These are phyloP conservation scores for Fistulifera solaris DNA, from an alignment of 108 stramenopile genomes.

Conservation along the genomic window DNA sequence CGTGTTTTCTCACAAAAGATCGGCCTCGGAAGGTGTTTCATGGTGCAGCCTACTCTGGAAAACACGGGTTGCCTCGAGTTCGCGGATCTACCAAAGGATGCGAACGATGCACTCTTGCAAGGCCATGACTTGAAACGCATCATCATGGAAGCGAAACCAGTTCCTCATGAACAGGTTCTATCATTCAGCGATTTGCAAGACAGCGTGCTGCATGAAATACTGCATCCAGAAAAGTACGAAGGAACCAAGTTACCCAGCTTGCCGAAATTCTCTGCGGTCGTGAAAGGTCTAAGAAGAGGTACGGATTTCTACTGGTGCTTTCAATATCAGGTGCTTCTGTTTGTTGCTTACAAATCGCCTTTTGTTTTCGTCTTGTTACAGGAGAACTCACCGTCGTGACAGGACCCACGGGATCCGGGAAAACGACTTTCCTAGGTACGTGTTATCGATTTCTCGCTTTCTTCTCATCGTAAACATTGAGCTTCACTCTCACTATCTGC, in stretches of 20 bases:
- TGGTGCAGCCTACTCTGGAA: slow-evolving; percentile 43
- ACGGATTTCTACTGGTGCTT: too few species aligned
- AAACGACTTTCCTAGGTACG: slow-evolving; percentile 86
- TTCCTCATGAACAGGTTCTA: slow-evolving; percentile 72
- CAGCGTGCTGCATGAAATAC: slow-evolving; percentile 74
- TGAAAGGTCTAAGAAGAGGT: slow-evolving; percentile 87
- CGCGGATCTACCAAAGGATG: slow-evolving; percentile 82
- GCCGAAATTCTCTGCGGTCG: slow-evolving; percentile 70
- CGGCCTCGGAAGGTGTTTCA: slow-evolving; percentile 64
- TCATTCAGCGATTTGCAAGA: slow-evolving; percentile 64
- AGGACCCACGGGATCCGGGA: neutral
- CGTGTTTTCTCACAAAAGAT: slow-evolving; percentile 85
- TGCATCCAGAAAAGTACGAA: slow-evolving; percentile 64
- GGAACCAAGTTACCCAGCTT: slow-evolving; percentile 63
- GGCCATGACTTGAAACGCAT: slow-evolving; percentile 58
- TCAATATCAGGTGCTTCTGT: too few species aligned
- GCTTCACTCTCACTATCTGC: too few species aligned
- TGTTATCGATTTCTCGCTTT: too few species aligned
- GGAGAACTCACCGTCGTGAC: slow-evolving; percentile 96
- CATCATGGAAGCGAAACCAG: slow-evolving; percentile 42
- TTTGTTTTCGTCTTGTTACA: too few species aligned
- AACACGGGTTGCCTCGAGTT: slow-evolving; percentile 12
- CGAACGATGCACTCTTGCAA: slow-evolving; percentile 89
- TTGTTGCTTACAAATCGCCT: too few species aligned
- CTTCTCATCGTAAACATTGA: too few species aligned